phyloP scores from a whole-genome alignment of 2,329 filamentous ascomycete species.

The Talaromyces sp. region DNA sequence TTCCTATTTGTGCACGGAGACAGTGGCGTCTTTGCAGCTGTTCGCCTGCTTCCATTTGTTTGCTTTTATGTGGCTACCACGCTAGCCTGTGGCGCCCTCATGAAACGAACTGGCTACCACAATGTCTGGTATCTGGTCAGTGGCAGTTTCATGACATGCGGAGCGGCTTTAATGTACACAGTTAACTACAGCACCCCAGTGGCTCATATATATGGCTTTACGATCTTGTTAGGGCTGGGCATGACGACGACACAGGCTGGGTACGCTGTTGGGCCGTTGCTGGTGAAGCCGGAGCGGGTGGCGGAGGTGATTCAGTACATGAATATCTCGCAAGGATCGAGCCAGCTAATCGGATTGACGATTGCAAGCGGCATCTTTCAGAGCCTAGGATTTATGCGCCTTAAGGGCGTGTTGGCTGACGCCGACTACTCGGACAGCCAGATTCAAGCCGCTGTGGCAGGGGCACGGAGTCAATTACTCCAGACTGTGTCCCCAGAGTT shows the following conservation, averaged over 20 bases:
- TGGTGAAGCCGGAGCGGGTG: not conserved
- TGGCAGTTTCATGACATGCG: slow-evolving; percentile 17
- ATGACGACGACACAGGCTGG: slow-evolving; percentile 15
- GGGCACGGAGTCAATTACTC: not conserved
- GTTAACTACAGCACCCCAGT: slow-evolving; percentile 12
- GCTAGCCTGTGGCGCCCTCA: slow-evolving; percentile 15
- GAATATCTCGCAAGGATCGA: slow-evolving; percentile 3
- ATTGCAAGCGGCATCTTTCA: slow-evolving; percentile 5
- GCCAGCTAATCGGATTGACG: not conserved
- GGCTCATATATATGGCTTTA: slow-evolving; percentile 21
- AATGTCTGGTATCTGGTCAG: slow-evolving; percentile 21
- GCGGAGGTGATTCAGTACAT: not conserved
- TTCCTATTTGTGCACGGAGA: slow-evolving; percentile 48
- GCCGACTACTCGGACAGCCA: not conserved
- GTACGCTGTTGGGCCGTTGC: slow-evolving; percentile 13
- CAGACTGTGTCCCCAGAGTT: not conserved
- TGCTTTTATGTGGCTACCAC: slow-evolving; percentile 14
- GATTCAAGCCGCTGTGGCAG: not conserved
- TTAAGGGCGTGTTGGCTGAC: not conserved
- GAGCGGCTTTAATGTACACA: slow-evolving; percentile 16
- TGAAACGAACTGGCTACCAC: slow-evolving; percentile 18
- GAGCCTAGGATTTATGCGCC: not conserved
- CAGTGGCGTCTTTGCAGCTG: slow-evolving; percentile 19
- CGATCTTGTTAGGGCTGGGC: slow-evolving; percentile 19
- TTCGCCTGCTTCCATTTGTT: slow-evolving; percentile 24